Percentiles rank a stretch among this genome's conserved stretches.
Evolutionary conservation across 2,329 filamentous ascomycete genomes (phyloP).

Genomic region (Aphanoascus verrucosus): DNA sequence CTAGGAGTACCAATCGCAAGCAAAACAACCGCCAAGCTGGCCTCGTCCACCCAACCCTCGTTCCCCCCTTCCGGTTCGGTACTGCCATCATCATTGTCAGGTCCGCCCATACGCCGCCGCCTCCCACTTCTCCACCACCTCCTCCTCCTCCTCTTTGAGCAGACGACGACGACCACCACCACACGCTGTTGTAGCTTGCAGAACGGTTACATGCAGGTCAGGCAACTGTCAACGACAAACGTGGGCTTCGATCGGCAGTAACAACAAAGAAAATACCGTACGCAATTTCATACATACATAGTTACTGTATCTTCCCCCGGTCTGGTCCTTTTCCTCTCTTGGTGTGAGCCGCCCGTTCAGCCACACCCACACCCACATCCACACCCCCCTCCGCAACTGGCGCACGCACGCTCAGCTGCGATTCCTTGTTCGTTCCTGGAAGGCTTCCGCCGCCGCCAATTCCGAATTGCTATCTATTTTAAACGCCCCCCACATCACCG

Average conservation of each 20-base stretch:
- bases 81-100: background rate
- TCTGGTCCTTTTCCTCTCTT: background rate
- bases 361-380: too few relatives aligned
- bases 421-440: constrained; percentile 5
- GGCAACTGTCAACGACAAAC: constrained; percentile 12
- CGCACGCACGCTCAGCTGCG: background rate
- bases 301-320: constrained; percentile 2
- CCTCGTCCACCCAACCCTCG: background rate
- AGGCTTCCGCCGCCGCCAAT: background rate
- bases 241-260: constrained; percentile 16
- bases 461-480: background rate
- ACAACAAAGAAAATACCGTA: constrained; percentile 12
- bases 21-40: constrained; percentile 9
- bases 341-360: constrained; percentile 8
- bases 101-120: background rate
- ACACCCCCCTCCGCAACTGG: too few relatives aligned
- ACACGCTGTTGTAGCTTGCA: constrained; percentile 4
- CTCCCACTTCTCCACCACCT: too few relatives aligned
- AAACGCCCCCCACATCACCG: background rate
- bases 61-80: constrained; percentile 5
- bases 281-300: too few relatives aligned
- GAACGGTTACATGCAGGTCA: constrained; percentile 13
- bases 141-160: background rate
- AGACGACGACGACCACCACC: too few relatives aligned
- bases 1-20: background rate